Evolutionary conservation across 768 basidiomycete genomes (phyloP).

Genomic region (Hirschioporus abietinus): DNA sequence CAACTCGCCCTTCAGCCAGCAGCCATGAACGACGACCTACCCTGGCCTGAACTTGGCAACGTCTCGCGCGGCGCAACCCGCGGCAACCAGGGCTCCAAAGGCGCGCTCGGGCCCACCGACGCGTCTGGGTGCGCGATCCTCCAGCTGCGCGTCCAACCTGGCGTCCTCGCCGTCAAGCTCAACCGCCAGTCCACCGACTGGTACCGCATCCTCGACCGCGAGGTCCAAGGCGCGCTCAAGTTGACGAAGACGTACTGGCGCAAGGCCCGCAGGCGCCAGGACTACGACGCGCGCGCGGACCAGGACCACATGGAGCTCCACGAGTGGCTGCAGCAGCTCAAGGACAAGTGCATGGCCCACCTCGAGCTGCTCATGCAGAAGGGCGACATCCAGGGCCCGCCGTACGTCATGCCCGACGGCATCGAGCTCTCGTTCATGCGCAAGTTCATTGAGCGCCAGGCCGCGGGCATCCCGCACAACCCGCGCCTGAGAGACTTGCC

Average conservation of each 20-base stretch:
- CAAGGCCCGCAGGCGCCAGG: slow-evolving; percentile 69
- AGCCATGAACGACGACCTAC: slow-evolving; percentile 54
- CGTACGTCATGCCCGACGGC: slow-evolving; percentile 76
- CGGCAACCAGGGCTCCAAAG: slow-evolving; percentile 85
- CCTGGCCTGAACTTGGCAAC: slow-evolving; percentile 83
- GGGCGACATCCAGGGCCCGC: slow-evolving; percentile 79
- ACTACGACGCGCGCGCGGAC: slow-evolving; percentile 79
- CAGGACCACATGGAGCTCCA: slow-evolving; percentile 88
- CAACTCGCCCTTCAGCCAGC: no score
- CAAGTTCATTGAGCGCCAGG: slow-evolving; percentile 78
- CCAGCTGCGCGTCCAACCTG: slow-evolving; percentile 80
- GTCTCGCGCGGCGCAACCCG: slow-evolving; percentile 79
- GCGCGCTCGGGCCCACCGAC: slow-evolving; percentile 66
- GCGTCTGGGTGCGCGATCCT: slow-evolving; percentile 68
- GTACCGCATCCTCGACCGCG: slow-evolving; percentile 72
- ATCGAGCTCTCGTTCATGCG: slow-evolving; percentile 73
- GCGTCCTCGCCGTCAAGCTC: slow-evolving; percentile 69
- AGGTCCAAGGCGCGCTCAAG: slow-evolving; percentile 77
- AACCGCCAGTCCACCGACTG: slow-evolving; percentile 78
- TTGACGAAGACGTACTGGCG: slow-evolving; percentile 85
- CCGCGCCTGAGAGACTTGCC: slow-evolving; percentile 64
- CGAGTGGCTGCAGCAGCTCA: slow-evolving; percentile 83
- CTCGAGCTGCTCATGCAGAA: slow-evolving; percentile 84
- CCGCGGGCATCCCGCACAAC: slow-evolving; percentile 71
- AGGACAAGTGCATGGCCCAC: slow-evolving; percentile 87